Evolutionary conservation across 116 monocot species (phyloP).

Genomic region (Papilionanthe hybrid): DNA sequence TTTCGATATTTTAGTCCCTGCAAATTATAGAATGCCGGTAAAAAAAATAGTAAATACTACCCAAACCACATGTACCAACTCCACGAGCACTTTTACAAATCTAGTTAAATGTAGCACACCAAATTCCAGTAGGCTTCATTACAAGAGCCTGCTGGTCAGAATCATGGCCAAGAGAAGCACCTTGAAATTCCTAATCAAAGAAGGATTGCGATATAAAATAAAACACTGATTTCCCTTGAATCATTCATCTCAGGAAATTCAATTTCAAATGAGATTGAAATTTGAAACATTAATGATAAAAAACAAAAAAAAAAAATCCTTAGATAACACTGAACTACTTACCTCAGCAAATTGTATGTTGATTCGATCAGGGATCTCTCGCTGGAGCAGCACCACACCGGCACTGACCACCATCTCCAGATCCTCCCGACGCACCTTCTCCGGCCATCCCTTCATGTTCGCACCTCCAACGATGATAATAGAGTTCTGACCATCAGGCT

Average conservation of each 20-base stretch:
- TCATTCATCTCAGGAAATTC: background rate
- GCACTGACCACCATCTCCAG: slow-evolving; percentile 51
- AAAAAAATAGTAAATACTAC: too few relatives aligned
- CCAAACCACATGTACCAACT: too few relatives aligned
- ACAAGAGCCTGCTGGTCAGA: too few relatives aligned
- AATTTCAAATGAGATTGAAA: too few relatives aligned
- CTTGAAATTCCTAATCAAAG: background rate
- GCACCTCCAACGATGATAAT: slow-evolving; percentile 91
- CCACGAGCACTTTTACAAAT: too few relatives aligned
- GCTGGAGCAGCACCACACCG: slow-evolving; percentile 66
- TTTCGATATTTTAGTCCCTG: too few relatives aligned
- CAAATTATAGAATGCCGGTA: too few relatives aligned
- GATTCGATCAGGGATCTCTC: slow-evolving; percentile 90
- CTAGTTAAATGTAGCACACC: too few relatives aligned
- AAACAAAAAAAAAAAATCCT: too few relatives aligned
- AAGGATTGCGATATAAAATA: background rate
- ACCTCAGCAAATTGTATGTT: slow-evolving; percentile 86
- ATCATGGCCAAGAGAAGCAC: too few relatives aligned
- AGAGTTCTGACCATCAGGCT: slow-evolving; percentile 73
- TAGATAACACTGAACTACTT: background rate
- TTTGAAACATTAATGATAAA: too few relatives aligned
- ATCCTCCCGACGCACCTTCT: slow-evolving; percentile 29
- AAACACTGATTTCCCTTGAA: background rate
- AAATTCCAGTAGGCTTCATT: too few relatives aligned
- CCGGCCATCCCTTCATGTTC: slow-evolving; percentile 72